phyloP scores from a whole-genome alignment of 306 rosid genomes.

The Sechiopsis laciniata region DNA sequence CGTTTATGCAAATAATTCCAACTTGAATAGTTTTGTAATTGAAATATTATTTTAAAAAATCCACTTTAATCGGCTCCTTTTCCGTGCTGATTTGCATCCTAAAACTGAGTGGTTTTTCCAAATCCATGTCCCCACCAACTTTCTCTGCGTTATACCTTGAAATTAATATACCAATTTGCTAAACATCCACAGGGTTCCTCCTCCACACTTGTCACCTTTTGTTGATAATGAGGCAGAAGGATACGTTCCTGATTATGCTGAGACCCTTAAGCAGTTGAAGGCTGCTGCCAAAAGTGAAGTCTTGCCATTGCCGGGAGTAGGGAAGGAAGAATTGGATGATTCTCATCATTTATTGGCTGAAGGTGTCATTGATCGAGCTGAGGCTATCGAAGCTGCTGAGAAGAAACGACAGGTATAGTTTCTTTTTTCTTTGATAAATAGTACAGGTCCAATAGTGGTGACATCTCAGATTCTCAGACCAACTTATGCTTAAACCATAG shows the following conservation, averaged over 20 bases:
- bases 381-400: constrained; percentile 78
- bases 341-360: constrained; percentile 64
- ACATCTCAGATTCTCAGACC: not conserved
- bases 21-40: no score
- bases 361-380: constrained; percentile 68
- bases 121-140: not conserved
- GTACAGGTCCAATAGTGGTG: not conserved
- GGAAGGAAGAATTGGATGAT: constrained; percentile 65
- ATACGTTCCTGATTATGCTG: constrained; percentile 86
- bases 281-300: constrained; percentile 64
- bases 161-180: constrained; percentile 2
- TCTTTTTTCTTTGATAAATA: not conserved
- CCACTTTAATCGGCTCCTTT: no score
- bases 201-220: constrained; percentile 91
- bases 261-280: constrained; percentile 62
- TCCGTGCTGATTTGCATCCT: no score
- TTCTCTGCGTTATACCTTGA: not conserved
- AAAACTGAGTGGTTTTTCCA: not conserved
- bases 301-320: constrained; percentile 74
- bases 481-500: not conserved
- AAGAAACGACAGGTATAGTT: constrained; percentile 54
- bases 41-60: no score
- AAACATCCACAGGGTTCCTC: constrained; percentile 56
- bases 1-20: not conserved
- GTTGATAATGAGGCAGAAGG: constrained; percentile 73